phyloP scores from a whole-genome alignment of 192 early-diverging fungal species.

The Gamsiella multidivaricata region DNA sequence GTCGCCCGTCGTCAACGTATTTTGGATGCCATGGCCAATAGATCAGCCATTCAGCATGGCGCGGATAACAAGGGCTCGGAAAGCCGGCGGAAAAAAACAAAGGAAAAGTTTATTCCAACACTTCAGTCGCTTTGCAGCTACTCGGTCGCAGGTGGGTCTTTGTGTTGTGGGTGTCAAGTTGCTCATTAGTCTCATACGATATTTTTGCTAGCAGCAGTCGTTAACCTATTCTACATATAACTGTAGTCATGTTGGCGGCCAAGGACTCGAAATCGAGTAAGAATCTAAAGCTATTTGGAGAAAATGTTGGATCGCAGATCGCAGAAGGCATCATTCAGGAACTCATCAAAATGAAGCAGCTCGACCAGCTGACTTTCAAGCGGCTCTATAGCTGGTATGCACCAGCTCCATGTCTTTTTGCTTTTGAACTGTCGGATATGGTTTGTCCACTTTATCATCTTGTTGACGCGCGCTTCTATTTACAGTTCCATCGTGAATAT shows the following conservation, averaged over 20 bases:
- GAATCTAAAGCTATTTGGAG: conserved; percentile 17
- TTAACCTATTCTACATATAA: background rate
- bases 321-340: conserved; percentile 36
- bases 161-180: background rate
- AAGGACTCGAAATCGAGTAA: conserved; percentile 15
- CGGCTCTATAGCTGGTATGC: conserved; percentile 45
- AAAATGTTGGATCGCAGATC: conserved; percentile 30
- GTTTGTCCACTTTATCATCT: conserved; percentile 8
- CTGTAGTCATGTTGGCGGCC: conserved; percentile 21
- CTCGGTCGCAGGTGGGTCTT: conserved; percentile 47
- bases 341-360: conserved; percentile 51
- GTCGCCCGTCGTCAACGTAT: conserved; percentile 30
- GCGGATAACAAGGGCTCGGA: background rate
- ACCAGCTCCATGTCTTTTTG: too few relatives aligned
- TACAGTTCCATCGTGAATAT: conserved; percentile 54
- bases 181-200: background rate
- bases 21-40: conserved; percentile 46
- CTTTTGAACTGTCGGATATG: too few relatives aligned
- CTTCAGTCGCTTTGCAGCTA: conserved; percentile 54
- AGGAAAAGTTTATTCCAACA: conserved; percentile 17
- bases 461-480: background rate
- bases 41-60: background rate
- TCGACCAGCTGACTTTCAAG: conserved; percentile 44
- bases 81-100: background rate
- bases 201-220: too few relatives aligned